Evolutionary conservation across 2,329 filamentous ascomycete species (phyloP), one percentile per base, ranked within the genome.

Genomic region (Hymenoscyphus linearis): DNA sequence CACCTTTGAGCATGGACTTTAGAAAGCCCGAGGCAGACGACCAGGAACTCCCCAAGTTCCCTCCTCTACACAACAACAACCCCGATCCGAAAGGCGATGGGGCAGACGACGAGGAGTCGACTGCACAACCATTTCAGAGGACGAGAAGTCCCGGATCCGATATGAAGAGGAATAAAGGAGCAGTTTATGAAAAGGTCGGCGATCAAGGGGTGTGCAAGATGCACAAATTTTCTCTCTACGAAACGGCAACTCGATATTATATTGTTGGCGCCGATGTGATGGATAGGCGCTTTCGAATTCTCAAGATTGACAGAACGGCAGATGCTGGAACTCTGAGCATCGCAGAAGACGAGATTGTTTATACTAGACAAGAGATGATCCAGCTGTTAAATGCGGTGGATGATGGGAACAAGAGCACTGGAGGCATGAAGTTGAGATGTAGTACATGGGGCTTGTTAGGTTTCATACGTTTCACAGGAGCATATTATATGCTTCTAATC

Each of bases 171-270:
- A 71, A 68, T 47, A 73, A 69, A 60, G 68, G 67, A 16, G 68
- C 67, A 14, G 67, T 63, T 58, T 71, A 73, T 60, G 71, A 70
- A 47, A 73, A 72, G 57, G 66, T 70, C 52, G 68, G 69, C 13
- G 77, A 79, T 60, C 76, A 81, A 59, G 78, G 78, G 1, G 75
- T 82, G 52, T 79, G 77, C 61, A 80, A 79, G 60, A 96, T 99
- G 91, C 92, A 97, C 79, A 96, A 95, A 71, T 98, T 96, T 75
- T 95, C 90, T n/a, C 78, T 99, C 25, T 98, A 99, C 75, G 95
- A 99, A 78, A 99, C 95, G 2, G 90, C 91, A 13, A 91, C 88
- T 60, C 85, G 91, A 58, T 99, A 95, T 75, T 99, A 97, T 74
- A 88, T 99, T 66, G 91, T 98, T 18, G 95, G 95, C 14, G 89